Percentiles rank a stretch among this genome's conserved stretches.
phyloP scores from a whole-genome alignment of 805 yeast genomes.

The Wickerhamiella siamensis region DNA sequence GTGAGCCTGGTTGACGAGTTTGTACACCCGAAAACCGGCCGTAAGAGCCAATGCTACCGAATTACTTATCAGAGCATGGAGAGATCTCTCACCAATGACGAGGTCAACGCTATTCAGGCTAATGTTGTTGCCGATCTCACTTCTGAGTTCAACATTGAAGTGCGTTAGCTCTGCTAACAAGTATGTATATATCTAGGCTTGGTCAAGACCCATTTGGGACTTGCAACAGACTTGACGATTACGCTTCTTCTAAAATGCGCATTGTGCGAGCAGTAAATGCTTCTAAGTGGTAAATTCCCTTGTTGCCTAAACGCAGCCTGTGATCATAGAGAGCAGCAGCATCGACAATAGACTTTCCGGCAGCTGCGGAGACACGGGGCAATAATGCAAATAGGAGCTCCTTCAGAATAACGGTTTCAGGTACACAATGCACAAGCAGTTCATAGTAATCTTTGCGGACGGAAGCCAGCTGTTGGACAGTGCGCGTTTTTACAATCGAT shows the following conservation, averaged over 20 bases:
- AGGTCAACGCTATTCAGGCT: constrained; percentile 61
- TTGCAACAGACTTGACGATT: too few species aligned
- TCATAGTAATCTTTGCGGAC: constrained; percentile 64
- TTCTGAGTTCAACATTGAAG: neutral
- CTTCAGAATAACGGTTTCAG: constrained; percentile 67
- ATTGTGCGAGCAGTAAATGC: constrained; percentile 83
- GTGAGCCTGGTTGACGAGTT: constrained; percentile 72
- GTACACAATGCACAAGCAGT: constrained; percentile 82
- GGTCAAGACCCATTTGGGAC: too few species aligned
- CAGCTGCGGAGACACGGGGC: constrained; percentile 16
- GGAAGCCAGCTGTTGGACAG: constrained; percentile 36
- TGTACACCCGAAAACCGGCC: constrained; percentile 67
- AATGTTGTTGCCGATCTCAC: constrained; percentile 43
- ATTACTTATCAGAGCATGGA: constrained; percentile 94
- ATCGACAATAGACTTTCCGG: constrained; percentile 30
- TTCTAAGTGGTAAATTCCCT: constrained; percentile 86
- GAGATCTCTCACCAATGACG: constrained; percentile 71
- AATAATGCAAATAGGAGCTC: constrained; percentile 31
- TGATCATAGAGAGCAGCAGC: constrained; percentile 60
- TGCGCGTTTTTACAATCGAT: constrained; percentile 43
- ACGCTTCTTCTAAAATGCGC: constrained; percentile 45
- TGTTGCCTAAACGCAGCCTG: constrained; percentile 69
- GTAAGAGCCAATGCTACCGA: constrained; percentile 72
- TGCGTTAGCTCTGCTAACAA: neutral
- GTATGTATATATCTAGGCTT: neutral